Base-by-base conservation (phyloP, 176 grass and related monocot genomes). In the Musa itinerans region DNA sequence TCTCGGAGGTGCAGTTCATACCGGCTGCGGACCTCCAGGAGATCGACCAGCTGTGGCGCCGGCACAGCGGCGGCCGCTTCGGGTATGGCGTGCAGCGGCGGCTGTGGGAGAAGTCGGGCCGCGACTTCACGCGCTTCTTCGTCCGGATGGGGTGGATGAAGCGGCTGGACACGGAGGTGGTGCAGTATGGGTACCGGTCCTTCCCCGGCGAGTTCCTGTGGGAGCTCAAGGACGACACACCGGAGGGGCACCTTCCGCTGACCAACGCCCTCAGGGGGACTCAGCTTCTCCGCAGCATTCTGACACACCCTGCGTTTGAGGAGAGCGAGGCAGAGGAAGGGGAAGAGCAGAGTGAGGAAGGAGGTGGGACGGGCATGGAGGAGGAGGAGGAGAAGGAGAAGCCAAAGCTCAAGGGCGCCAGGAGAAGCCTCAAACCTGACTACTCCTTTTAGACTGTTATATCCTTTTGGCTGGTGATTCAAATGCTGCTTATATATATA, bases 181-280 rank as follows among this genome's bases (percentile, higher is more conserved):
- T 85, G 81, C 96, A 99, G 55, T 84, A 86, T 86, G 91, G 91
- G 61, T 99, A 99, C 83, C 81, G 91, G 78, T 65, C 91, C 22
- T 99, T 99, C 78, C 91, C 96, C 0, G 78, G 87, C 11, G 96
- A 99, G 76, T 99, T 99, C 83, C 26, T 89, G 0, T 99, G 96
- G 96, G 91, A 99, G 81, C 87, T 95, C 48, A 86, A 77, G 9
- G 96, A 89, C 16, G 84, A 82, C 71, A 92, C 91, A 4, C 91
- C 96, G 9, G 84, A 89, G 74, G 96, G 96, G 10, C 96, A 99
- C 79, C 87, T 99, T 14, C 96, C 96, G 1, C 82, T 95, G 74
- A 99, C 96, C 63, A 99, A 99, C 71, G 96, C 96, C 11, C 89
- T 95, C 65, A 82, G 96, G 71, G 96, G 96, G 7, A 99, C 89